These are phyloP conservation scores for Phytophthora meadii DNA, from an alignment of 352 stramenopile genomes.

Conservation along the genomic window DNA sequence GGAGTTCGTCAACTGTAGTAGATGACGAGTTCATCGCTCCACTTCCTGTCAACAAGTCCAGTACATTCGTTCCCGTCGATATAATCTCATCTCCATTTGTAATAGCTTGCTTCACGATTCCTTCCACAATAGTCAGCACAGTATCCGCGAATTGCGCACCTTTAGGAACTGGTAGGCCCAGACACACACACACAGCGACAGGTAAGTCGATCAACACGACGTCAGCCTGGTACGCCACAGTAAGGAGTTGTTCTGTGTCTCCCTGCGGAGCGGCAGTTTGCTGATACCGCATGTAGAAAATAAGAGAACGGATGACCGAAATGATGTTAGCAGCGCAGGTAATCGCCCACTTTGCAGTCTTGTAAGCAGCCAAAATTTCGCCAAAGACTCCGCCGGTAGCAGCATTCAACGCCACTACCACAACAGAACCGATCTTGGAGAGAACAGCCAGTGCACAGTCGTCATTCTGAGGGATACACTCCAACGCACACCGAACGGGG, in stretches of 20 bases:
- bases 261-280: slow-evolving; percentile 1
- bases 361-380: slow-evolving; percentile 15
- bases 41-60: slow-evolving; percentile 9
- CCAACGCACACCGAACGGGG: slow-evolving; percentile 50
- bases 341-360: slow-evolving; percentile 14
- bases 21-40: slow-evolving; percentile 8
- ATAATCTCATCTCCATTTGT: slow-evolving; percentile 23
- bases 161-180: slow-evolving; percentile 5
- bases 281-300: slow-evolving; percentile 10
- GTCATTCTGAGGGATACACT: slow-evolving; percentile 57
- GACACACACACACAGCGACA: slow-evolving; percentile 12
- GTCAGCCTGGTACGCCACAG: neutral
- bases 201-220: slow-evolving; percentile 1
- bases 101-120: slow-evolving; percentile 24
- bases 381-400: slow-evolving; percentile 41
- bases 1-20: slow-evolving; percentile 12
- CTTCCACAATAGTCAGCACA: slow-evolving; percentile 13
- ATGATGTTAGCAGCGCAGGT: slow-evolving; percentile 20
- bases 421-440: slow-evolving; percentile 34
- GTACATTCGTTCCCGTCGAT: slow-evolving; percentile 11
- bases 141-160: slow-evolving; percentile 6
- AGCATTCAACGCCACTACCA: slow-evolving; percentile 30
- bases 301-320: slow-evolving; percentile 12
- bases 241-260: neutral
- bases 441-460: slow-evolving; percentile 49